A percentile compares a stretch with the other conserved stretches of the same genome.
These are phyloP conservation scores for Lactuca sativa DNA, from an alignment of 129 eudicot species.

Conservation along the genomic window DNA sequence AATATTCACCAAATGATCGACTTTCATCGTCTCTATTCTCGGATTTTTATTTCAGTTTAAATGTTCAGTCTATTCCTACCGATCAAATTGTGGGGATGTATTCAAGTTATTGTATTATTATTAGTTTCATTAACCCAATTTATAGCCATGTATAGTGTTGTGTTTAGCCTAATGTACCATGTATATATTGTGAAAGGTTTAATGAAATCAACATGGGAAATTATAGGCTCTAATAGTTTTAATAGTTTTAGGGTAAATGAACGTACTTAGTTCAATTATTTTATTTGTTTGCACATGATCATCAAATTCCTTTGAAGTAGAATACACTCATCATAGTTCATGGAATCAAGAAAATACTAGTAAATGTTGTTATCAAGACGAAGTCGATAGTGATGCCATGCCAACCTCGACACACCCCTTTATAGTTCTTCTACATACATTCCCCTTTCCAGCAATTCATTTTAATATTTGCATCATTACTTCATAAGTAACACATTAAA, in stretches of 20 bases:
- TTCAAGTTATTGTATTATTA: too few species aligned
- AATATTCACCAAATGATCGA: too few species aligned
- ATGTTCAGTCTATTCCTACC: too few species aligned
- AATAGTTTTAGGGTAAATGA: background rate
- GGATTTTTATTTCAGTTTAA: too few species aligned
- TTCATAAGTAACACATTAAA: slow-evolving; percentile 9
- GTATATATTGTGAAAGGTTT: too few species aligned
- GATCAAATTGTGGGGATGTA: too few species aligned
- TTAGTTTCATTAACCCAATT: too few species aligned
- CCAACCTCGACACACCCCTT: slow-evolving; percentile 33
- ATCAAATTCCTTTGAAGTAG: slow-evolving; percentile 30
- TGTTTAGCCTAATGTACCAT: too few species aligned
- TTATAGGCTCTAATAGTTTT: too few species aligned
- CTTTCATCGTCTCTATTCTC: too few species aligned
- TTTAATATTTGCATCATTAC: slow-evolving; percentile 9
- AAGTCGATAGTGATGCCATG: slow-evolving; percentile 37
- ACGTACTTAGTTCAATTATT: background rate
- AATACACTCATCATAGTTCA: slow-evolving; percentile 40
- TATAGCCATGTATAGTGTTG: too few species aligned
- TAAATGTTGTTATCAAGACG: slow-evolving; percentile 43
- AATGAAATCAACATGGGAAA: too few species aligned
- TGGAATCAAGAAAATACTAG: slow-evolving; percentile 34
- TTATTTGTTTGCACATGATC: slow-evolving; percentile 23
- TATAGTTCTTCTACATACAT: slow-evolving; percentile 10
- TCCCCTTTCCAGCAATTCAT: background rate